Conservation (phyloP, 768 basidiomycete genomes). For the Multifurca ochricompacta region DNA sequence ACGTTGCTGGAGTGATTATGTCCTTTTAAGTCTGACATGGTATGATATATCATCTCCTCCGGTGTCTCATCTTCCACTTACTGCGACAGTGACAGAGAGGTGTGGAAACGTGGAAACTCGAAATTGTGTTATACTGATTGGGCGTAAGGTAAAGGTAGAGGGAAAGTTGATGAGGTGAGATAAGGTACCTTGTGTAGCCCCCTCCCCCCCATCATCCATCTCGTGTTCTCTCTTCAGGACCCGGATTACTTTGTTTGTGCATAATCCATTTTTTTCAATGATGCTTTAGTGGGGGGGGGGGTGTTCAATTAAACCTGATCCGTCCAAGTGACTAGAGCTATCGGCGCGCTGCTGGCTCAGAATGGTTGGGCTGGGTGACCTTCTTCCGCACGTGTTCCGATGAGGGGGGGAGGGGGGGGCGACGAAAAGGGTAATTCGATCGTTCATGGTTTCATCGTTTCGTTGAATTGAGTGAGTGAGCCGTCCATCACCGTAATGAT, state of each 20-base stretch:
- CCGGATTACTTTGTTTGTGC: conserved; percentile 4
- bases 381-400: neutral
- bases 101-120: neutral
- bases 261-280: neutral
- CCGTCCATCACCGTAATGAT: conserved; percentile 6
- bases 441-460: too few relatives aligned
- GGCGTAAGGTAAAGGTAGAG: neutral
- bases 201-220: neutral
- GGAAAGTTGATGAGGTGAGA: conserved; percentile 5
- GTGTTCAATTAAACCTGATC: conserved; percentile 17
- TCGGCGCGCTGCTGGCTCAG: conserved; percentile 6
- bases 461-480: neutral
- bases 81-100: neutral
- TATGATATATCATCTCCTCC: neutral
- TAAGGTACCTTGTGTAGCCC: neutral
- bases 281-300: too few relatives aligned
- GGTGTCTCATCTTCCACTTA: neutral
- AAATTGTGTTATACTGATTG: neutral
- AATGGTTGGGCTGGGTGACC: conserved; percentile 3
- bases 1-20: neutral
- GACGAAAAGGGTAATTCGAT: too few relatives aligned
- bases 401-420: too few relatives aligned
- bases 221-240: conserved; percentile 1
- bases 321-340: neutral
- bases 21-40: neutral